Base-by-base conservation (phyloP, 768 basidiomycete genomes). In the Pleurotus salmoneostramineus region DNA sequence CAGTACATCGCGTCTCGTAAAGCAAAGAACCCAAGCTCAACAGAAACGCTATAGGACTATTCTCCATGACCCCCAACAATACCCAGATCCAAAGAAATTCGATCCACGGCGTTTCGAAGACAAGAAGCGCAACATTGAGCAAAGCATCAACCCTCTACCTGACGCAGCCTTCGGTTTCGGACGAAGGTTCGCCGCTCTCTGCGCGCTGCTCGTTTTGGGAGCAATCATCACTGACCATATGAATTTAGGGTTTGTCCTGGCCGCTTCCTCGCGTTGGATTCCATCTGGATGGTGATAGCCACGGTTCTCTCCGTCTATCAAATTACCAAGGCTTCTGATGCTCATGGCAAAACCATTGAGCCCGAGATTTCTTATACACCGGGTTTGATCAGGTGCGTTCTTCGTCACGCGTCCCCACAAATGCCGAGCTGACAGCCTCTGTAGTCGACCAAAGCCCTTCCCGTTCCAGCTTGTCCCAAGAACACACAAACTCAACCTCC, bases 401-500 rank as follows among this genome's bases (percentile, higher is more conserved):
- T 37, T 42, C 17, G 59, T 17, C 44, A 45, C 55, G 34, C 14
- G 6, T 45, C 17, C 44, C 21, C 11, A 6, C 33, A 8, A 11
- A 21, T 11, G 5, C 10, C n/a, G 15, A 14, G 56, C 36, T 47
- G 2, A 12, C 44, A 3, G n/a, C 55, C 27, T 33, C 17, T 48
- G 15, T 55, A 79, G 77, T 58, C 77, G 69, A 51, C 78, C 77
- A 0, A 70, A 72, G 56, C 76, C 74, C 6, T 80, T 78, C 59
- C 61, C 61, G 56, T 77, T 76, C 61, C 63, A 58, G 36, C 70
- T 80, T 50, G 56, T 62, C 14, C 73, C 74, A 21, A 71, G 78
- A 31, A 7, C 52, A 17, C 52, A 55, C 37, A 55, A 55, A 37
- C 36, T 43, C 21, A 43, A 27, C 52, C n/a, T 43, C 11, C 11